A percentile compares a stretch with the other conserved stretches of the same genome.
Conservation (phyloP, 75 land plant species). For the Adiantum capillusveneris region DNA sequence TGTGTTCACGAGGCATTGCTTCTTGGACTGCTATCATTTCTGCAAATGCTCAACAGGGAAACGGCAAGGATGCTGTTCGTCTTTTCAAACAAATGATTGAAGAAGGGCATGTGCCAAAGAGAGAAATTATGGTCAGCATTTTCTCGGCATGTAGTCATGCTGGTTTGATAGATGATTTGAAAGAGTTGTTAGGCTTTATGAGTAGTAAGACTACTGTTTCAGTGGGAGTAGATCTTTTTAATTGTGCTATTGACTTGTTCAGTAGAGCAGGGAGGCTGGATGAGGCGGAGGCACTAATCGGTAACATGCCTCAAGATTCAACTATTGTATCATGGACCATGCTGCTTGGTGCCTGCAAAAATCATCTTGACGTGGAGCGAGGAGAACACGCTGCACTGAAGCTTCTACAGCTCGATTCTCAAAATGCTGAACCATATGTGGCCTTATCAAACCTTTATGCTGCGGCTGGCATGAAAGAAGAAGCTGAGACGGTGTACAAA, state of each 20-base stretch:
- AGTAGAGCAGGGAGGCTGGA: conserved; percentile 21
- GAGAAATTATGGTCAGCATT: conserved; percentile 22
- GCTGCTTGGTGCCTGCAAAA: conserved; percentile 26
- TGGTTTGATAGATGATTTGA: conserved; percentile 18
- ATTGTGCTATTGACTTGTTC: conserved; percentile 24
- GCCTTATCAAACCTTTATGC: conserved; percentile 27
- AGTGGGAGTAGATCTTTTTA: conserved; percentile 20
- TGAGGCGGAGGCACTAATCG: conserved; percentile 13
- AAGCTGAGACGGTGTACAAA: too few relatives aligned
- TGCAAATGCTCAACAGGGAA: background rate
- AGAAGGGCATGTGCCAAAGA: conserved; percentile 11
- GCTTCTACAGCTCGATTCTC: conserved; percentile 4
- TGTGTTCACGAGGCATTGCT: too few relatives aligned
- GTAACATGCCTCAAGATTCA: conserved; percentile 8
- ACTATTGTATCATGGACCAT: conserved; percentile 14
- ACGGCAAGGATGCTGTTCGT: background rate
- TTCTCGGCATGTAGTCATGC: conserved; percentile 35
- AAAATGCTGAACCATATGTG: conserved; percentile 15
- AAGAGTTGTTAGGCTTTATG: conserved; percentile 14
- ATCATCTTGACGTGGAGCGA: conserved; percentile 12
- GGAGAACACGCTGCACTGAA: conserved; percentile 7
- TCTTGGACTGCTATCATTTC: too few relatives aligned
- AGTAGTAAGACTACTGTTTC: conserved; percentile 1
- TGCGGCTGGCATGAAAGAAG: conserved; percentile 16
- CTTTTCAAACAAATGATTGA: conserved; percentile 5